phyloP scores from a whole-genome alignment of 306 rosid species.

The Cucurbita ficifolia region DNA sequence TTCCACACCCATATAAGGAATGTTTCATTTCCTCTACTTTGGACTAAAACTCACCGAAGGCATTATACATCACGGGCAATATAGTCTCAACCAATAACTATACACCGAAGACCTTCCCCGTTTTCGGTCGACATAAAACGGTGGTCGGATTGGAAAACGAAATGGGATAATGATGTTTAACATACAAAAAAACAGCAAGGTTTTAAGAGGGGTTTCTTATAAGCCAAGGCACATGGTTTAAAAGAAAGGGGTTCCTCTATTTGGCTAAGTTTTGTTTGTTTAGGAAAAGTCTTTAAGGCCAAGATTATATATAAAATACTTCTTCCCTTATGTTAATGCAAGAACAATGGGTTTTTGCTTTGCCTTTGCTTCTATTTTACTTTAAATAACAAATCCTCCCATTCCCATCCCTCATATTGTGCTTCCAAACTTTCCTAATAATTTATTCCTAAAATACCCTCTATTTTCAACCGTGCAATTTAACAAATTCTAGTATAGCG shows the following conservation, averaged over 20 bases:
- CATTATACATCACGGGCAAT: not conserved
- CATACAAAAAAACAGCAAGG: not conserved
- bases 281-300: not conserved
- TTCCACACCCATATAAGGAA: too few species aligned
- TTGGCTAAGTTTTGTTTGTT: not conserved
- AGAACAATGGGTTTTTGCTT: not conserved
- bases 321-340: not conserved
- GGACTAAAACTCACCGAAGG: too few species aligned
- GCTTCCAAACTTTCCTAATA: not conserved
- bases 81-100: not conserved
- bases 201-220: not conserved
- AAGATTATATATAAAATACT: not conserved
- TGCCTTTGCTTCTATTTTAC: not conserved
- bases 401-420: not conserved
- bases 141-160: too few species aligned
- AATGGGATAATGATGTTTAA: not conserved
- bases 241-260: not conserved
- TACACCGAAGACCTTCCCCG: too few species aligned
- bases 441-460: too few species aligned
- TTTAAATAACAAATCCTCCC: not conserved
- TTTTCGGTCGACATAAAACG: not conserved
- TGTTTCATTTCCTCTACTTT: too few species aligned
- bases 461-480: too few species aligned
- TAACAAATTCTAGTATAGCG: too few species aligned
- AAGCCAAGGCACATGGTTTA: not conserved